Evolutionary conservation across 2,329 filamentous ascomycete genomes (phyloP).

Genomic region (Colletotrichum horii): DNA sequence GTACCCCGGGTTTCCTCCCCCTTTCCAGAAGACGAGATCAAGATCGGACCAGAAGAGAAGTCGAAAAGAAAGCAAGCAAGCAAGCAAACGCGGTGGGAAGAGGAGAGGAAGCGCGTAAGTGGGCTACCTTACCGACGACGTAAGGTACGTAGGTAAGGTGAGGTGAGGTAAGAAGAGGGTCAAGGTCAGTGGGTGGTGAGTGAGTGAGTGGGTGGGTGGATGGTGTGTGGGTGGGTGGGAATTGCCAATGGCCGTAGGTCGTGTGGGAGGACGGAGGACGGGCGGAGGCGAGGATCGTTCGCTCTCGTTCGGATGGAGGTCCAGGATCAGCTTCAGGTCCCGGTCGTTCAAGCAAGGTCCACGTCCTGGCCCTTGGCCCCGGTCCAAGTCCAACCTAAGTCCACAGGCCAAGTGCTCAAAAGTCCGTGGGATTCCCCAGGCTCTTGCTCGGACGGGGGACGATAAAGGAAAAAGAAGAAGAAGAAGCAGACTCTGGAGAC

Average conservation of each 20-base stretch:
- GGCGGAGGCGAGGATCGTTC: background rate
- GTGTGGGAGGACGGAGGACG: background rate
- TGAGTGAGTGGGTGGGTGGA: background rate
- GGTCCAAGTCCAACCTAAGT: background rate
- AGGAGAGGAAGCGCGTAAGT: constrained; percentile 12
- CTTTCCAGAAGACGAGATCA: background rate
- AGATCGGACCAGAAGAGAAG: constrained; percentile 2
- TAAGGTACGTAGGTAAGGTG: constrained; percentile 2
- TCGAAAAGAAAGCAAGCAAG: background rate
- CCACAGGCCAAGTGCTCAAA: background rate
- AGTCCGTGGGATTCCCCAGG: background rate
- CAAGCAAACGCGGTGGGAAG: constrained; percentile 2
- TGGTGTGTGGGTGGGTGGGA: background rate
- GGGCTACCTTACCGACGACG: background rate
- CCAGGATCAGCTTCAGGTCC: background rate
- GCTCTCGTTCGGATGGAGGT: background rate
- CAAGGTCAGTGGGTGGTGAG: background rate
- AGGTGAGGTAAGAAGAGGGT: background rate
- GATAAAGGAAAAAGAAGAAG: background rate
- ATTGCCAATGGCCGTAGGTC: background rate
- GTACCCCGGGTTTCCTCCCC: background rate
- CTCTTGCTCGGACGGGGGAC: background rate
- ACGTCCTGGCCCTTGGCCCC: background rate
- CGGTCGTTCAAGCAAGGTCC: background rate
- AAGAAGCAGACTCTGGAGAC: background rate